phyloP scores from a whole-genome alignment of 768 basidiomycete species.

The Panaeolus papilionaceus region DNA sequence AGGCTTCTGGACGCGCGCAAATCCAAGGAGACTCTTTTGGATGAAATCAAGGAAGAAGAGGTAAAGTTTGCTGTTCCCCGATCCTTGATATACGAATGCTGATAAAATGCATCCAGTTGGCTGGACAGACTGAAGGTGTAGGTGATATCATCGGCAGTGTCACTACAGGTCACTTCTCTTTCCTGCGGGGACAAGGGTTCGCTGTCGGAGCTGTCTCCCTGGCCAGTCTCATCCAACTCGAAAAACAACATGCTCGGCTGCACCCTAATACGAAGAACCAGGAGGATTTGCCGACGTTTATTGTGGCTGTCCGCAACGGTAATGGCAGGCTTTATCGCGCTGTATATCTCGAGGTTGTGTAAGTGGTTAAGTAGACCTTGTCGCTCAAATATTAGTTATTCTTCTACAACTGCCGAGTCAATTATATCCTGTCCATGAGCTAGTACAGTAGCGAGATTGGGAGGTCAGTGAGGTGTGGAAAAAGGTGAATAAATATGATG shows the following conservation, averaged over 20 bases:
- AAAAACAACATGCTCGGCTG: constrained; percentile 49
- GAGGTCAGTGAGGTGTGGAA: neutral
- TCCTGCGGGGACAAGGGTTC: constrained; percentile 77
- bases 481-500: constrained; percentile 16
- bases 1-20: constrained; percentile 34
- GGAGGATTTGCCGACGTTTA: constrained; percentile 35
- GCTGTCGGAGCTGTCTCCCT: constrained; percentile 80
- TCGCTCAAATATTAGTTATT: neutral
- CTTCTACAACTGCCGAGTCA: neutral
- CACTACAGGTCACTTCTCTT: constrained; percentile 84
- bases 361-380: neutral
- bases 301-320: constrained; percentile 72
- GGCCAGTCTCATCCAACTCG: constrained; percentile 52
- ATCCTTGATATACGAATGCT: neutral
- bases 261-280: constrained; percentile 32
- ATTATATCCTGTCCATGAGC: neutral
- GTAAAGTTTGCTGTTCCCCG: constrained; percentile 16
- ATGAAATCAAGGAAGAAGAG: constrained; percentile 32
- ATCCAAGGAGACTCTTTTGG: constrained; percentile 4
- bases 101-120: constrained; percentile 42
- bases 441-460: constrained; percentile 4
- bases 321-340: constrained; percentile 59
- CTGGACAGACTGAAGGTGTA: constrained; percentile 24
- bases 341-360: constrained; percentile 43
- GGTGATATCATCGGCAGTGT: constrained; percentile 76